Conservation (phyloP, 169 alveolate species). For the Plasmodium gaboni region DNA sequence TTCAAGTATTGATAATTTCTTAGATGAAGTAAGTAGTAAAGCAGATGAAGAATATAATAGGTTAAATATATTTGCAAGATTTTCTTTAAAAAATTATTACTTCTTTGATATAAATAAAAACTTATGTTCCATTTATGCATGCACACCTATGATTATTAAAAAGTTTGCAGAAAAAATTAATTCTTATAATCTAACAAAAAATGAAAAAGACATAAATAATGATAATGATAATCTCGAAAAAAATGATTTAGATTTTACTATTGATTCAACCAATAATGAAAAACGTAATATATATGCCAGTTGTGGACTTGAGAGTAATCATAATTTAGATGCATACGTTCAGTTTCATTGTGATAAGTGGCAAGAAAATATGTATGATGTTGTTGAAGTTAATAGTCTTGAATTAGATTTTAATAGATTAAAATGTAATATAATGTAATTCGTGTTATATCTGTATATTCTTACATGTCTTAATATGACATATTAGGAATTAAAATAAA, state of each 20-base stretch:
- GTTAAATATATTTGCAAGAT: conserved; percentile 44
- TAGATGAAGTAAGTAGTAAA: conserved; percentile 52
- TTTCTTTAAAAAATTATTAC: conserved; percentile 70
- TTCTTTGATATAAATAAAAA: conserved; percentile 65
- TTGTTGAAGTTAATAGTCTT: conserved; percentile 73
- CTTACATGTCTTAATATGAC: no score
- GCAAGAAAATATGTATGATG: conserved; percentile 76
- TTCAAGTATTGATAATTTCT: conserved; percentile 43
- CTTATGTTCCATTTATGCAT: conserved; percentile 61
- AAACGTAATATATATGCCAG: conserved; percentile 22
- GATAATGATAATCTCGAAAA: neutral
- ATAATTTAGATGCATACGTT: conserved; percentile 64
- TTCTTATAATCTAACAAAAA: conserved; percentile 27
- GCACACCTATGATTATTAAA: conserved; percentile 72
- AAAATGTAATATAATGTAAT: conserved; percentile 65
- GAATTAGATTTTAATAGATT: conserved; percentile 67
- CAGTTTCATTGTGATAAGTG: conserved; percentile 76
- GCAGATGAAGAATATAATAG: conserved; percentile 44
- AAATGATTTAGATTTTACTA: conserved; percentile 14
- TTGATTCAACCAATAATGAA: conserved; percentile 23
- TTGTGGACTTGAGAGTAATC: conserved; percentile 12
- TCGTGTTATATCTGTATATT: no score
- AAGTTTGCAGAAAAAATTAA: conserved; percentile 70
- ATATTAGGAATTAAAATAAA: no score
- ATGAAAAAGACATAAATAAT: neutral